Evolutionary conservation across 2,329 filamentous ascomycete species (phyloP).

Genomic region (Parascedosporium putredinis): DNA sequence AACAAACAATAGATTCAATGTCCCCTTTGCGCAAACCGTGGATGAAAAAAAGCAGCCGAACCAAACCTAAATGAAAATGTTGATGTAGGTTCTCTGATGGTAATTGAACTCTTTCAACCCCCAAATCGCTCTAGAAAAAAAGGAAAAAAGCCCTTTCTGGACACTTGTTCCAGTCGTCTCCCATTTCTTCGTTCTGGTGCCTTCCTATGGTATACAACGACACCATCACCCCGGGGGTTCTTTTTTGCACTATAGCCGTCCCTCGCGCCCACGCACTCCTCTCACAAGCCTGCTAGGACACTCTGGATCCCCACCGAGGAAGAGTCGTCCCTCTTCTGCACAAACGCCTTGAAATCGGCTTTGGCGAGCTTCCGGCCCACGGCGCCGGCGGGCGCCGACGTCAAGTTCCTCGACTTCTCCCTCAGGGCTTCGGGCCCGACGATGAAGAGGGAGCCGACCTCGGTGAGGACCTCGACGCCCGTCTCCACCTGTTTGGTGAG

Average conservation of each 20-base stretch:
- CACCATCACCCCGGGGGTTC: no score
- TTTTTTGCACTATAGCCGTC: not conserved
- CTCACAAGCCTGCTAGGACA: constrained; percentile 56
- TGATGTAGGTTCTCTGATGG: no score
- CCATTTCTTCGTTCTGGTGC: no score
- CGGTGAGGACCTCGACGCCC: constrained; percentile 74
- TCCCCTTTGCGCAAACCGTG: no score
- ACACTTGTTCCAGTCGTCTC: not conserved
- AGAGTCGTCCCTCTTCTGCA: constrained; percentile 75
- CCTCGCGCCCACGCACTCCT: not conserved
- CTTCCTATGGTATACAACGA: no score
- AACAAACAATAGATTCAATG: no score
- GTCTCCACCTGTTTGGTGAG: constrained; percentile 57
- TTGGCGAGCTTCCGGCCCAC: constrained; percentile 51
- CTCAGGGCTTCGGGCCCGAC: constrained; percentile 71
- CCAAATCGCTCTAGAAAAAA: no score
- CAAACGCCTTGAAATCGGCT: constrained; percentile 71
- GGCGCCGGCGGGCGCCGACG: constrained; percentile 26
- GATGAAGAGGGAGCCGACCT: constrained; percentile 93
- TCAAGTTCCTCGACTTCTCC: constrained; percentile 56
- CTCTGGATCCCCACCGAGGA: constrained; percentile 72
- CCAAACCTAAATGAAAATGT: no score
- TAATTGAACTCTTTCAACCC: no score
- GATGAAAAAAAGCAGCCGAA: not conserved
- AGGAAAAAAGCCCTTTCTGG: not conserved